Conservation (phyloP, 768 basidiomycete species). For the Mrakia hoshinonis region DNA sequence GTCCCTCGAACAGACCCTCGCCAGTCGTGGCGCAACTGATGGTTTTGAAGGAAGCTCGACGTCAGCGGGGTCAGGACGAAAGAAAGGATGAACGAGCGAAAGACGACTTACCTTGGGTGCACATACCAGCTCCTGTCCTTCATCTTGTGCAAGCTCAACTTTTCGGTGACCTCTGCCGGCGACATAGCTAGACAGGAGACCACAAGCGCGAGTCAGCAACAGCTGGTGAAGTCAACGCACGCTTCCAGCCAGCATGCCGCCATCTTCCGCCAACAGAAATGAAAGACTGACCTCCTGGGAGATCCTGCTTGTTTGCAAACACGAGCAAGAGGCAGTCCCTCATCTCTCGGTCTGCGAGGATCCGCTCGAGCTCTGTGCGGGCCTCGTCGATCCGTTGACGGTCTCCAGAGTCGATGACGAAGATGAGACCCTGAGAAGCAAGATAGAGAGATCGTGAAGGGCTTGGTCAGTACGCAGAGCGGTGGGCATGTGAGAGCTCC, state of each 20-base stretch:
- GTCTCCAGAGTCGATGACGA: slow-evolving; percentile 95
- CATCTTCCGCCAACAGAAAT: background rate
- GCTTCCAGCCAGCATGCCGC: background rate
- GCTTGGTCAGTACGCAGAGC: too few relatives aligned
- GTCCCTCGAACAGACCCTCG: slow-evolving; percentile 89
- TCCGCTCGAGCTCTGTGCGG: slow-evolving; percentile 86
- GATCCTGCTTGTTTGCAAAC: slow-evolving; percentile 99
- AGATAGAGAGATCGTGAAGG: background rate
- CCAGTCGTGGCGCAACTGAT: slow-evolving; percentile 87
- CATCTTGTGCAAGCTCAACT: slow-evolving; percentile 89
- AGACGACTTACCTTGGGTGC: slow-evolving; percentile 72
- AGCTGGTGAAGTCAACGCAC: background rate
- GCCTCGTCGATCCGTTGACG: slow-evolving; percentile 93
- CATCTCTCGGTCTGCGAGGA: slow-evolving; percentile 95
- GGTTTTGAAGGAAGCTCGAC: background rate
- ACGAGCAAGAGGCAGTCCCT: slow-evolving; percentile 91
- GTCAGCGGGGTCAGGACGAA: background rate
- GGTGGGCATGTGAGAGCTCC: background rate
- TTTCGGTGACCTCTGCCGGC: slow-evolving; percentile 97
- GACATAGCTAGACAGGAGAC: slow-evolving; percentile 69
- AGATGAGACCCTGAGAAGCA: slow-evolving; percentile 63
- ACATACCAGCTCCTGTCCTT: slow-evolving; percentile 98
- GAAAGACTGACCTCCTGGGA: slow-evolving; percentile 70
- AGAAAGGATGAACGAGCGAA: background rate
- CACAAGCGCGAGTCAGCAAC: background rate